phyloP scores from a whole-genome alignment of 2,329 filamentous ascomycete genomes.

The Saccharata proteae region DNA sequence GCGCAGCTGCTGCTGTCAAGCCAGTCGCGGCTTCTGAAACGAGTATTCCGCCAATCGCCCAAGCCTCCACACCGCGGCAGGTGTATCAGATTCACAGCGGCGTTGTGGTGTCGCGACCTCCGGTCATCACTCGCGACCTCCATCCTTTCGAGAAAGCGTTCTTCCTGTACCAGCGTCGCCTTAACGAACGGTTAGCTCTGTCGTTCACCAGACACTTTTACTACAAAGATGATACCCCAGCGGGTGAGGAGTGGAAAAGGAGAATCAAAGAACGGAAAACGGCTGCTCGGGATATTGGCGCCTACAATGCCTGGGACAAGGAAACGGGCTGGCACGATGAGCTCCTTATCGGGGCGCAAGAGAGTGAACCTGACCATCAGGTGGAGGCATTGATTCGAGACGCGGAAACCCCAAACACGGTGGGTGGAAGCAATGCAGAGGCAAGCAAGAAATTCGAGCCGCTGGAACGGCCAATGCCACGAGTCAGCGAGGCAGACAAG shows the following conservation, averaged over 20 bases:
- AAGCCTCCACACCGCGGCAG: constrained; percentile 27
- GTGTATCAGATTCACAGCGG: constrained; percentile 44
- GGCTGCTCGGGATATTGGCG: constrained; percentile 71
- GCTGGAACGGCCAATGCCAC: constrained; percentile 57
- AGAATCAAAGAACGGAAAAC: constrained; percentile 68
- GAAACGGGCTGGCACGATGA: constrained; percentile 92
- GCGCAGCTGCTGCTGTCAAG: constrained; percentile 25
- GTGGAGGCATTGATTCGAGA: constrained; percentile 62
- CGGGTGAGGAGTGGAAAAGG: constrained; percentile 79
- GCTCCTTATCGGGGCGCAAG: constrained; percentile 58
- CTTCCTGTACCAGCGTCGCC: constrained; percentile 92
- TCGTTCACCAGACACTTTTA: constrained; percentile 89
- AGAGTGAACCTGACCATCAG: constrained; percentile 52
- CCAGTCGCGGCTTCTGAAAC: constrained; percentile 16
- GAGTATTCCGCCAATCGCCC: constrained; percentile 19
- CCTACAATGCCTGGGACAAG: constrained; percentile 62
- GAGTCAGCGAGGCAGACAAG: constrained; percentile 67
- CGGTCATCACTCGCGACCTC: constrained; percentile 71
- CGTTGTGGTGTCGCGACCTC: constrained; percentile 77
- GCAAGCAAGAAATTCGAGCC: constrained; percentile 42
- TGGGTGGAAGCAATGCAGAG: too few relatives aligned
- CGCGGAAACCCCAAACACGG: too few relatives aligned
- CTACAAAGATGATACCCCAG: constrained; percentile 80
- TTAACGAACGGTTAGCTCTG: constrained; percentile 82
- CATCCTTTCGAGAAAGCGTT: constrained; percentile 84